A percentile compares a stretch with the other conserved stretches of the same genome.
phyloP scores from a whole-genome alignment of 2,329 filamentous ascomycete species.

The Aspergillus sergii region DNA sequence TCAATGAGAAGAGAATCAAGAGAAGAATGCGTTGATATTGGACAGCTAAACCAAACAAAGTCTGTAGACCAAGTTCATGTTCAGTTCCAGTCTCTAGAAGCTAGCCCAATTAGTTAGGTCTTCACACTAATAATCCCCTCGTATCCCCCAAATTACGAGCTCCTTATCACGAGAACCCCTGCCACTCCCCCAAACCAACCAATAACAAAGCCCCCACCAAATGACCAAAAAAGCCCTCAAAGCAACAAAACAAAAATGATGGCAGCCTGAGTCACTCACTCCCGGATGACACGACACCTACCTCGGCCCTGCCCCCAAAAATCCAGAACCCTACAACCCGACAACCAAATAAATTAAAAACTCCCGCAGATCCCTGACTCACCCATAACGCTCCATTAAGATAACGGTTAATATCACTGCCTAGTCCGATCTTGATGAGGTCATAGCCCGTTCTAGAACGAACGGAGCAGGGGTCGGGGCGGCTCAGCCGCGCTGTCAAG shows the following conservation, averaged over 20 bases:
- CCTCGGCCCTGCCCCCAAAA: too few relatives aligned
- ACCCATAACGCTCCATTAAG: not conserved
- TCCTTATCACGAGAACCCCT: too few relatives aligned
- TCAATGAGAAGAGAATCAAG: too few relatives aligned
- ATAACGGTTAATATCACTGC: not conserved
- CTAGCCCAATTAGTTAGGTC: too few relatives aligned
- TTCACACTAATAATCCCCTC: too few relatives aligned
- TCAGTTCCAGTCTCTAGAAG: too few relatives aligned
- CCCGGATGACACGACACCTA: not conserved
- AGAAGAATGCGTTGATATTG: too few relatives aligned
- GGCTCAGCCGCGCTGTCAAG: not conserved
- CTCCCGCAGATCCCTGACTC: not conserved
- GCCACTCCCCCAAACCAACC: too few relatives aligned
- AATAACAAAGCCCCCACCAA: too few relatives aligned
- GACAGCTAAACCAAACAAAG: too few relatives aligned
- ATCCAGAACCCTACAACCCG: not conserved
- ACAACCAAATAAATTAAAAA: not conserved
- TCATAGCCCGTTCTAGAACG: not conserved
- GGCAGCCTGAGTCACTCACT: not conserved
- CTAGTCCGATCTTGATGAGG: not conserved
- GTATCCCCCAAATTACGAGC: too few relatives aligned
- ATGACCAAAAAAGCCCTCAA: not conserved
- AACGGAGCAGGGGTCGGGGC: not conserved
- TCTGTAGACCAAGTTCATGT: too few relatives aligned
- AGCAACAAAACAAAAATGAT: not conserved